Evolutionary conservation across 2,329 filamentous ascomycete genomes (phyloP).

Genomic region (Aspergillus nomiae): DNA sequence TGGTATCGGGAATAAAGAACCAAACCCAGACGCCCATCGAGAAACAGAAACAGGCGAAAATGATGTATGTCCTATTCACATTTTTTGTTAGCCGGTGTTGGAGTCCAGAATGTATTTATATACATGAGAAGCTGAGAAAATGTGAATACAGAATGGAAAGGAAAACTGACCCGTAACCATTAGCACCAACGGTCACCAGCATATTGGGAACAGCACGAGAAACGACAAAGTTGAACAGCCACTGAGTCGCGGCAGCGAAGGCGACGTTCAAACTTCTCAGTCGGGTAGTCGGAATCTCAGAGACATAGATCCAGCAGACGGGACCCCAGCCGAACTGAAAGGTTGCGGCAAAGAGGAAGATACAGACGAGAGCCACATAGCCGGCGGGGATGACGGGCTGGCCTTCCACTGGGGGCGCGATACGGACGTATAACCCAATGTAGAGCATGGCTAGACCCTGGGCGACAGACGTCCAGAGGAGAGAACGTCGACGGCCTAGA

Average conservation of each 20-base stretch:
- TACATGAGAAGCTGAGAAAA: conserved; percentile 19
- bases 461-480: conserved; percentile 66
- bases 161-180: conserved; percentile 50
- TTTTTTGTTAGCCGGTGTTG: too few relatives aligned
- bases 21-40: conserved; percentile 67
- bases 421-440: conserved; percentile 67
- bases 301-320: conserved; percentile 72
- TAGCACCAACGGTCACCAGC: conserved; percentile 57
- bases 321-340: conserved; percentile 74
- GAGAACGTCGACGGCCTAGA: conserved; percentile 63
- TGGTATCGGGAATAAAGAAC: conserved; percentile 73
- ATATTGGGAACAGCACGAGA: conserved; percentile 69
- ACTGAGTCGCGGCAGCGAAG: conserved; percentile 68
- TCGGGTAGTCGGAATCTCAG: conserved; percentile 69
- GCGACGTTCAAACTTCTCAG: conserved; percentile 69
- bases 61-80: conserved; percentile 59
- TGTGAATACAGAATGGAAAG: neutral
- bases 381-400: conserved; percentile 63
- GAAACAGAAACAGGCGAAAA: conserved; percentile 68
- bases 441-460: conserved; percentile 66
- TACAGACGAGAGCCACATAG: conserved; percentile 69
- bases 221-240: conserved; percentile 75
- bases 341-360: conserved; percentile 71
- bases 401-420: conserved; percentile 51
- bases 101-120: too few relatives aligned